Conservation (phyloP, 2,329 filamentous ascomycete species). For the Arthrobotrys iridis region DNA sequence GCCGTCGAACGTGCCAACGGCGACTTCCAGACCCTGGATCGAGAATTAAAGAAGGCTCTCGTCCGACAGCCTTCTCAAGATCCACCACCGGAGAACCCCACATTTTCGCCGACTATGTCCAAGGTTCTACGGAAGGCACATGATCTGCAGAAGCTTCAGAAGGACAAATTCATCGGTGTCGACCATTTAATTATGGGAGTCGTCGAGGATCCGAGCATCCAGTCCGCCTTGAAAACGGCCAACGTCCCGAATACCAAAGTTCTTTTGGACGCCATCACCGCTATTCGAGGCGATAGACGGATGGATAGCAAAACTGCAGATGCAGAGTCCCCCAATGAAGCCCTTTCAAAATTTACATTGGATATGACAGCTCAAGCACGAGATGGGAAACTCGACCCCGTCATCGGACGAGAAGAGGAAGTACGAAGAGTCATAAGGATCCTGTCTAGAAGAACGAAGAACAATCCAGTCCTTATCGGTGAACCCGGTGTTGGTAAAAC, state of each 20-base stretch:
- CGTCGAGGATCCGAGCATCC: slow-evolving; percentile 79
- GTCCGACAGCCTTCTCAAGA: slow-evolving; percentile 94
- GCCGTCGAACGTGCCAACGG: slow-evolving; percentile 93
- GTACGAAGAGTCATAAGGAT: slow-evolving; percentile 92
- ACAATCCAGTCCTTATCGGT: slow-evolving; percentile 97
- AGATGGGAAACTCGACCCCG: slow-evolving; percentile 97
- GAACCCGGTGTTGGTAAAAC: slow-evolving; percentile 99
- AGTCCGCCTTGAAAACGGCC: slow-evolving; percentile 79
- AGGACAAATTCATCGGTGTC: slow-evolving; percentile 91
- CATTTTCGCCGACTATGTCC: slow-evolving; percentile 81
- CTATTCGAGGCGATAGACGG: slow-evolving; percentile 89
- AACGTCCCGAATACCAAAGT: slow-evolving; percentile 93
- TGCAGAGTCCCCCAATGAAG: slow-evolving; percentile 84
- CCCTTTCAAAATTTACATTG: slow-evolving; percentile 96
- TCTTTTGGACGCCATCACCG: slow-evolving; percentile 86
- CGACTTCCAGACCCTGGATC: slow-evolving; percentile 86
- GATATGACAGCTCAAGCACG: slow-evolving; percentile 97
- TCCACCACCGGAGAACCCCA: slow-evolving; percentile 87
- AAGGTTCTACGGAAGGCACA: slow-evolving; percentile 84
- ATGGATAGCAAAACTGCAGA: slow-evolving; percentile 98
- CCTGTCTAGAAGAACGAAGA: slow-evolving; percentile 91
- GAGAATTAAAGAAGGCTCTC: slow-evolving; percentile 87
- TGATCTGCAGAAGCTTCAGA: slow-evolving; percentile 95
- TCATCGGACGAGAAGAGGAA: slow-evolving; percentile 96
- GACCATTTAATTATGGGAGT: slow-evolving; percentile 92